Base-by-base conservation (phyloP, 257 asterid genomes). In the Rhazya stricta region DNA sequence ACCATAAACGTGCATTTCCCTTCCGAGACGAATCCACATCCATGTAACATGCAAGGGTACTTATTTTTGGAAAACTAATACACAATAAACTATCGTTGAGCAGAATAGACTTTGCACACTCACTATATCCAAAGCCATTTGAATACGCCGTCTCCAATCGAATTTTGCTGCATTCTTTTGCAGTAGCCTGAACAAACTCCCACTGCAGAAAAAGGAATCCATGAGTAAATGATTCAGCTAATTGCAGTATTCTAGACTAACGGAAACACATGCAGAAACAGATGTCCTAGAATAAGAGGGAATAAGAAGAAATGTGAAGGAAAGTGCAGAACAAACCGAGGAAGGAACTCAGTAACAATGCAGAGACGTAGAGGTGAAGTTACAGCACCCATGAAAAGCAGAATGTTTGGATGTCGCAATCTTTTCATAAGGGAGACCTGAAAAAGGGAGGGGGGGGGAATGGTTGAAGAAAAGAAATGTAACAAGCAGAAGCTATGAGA, bases 271-370 rank as follows among this genome's bases (percentile, higher is more conserved):
- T 56, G 56, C 19, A 6, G 46, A 32, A 73, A 18, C n/a, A n/a
- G 30, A 23, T 15, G 21, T 16, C 9, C 8, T 51, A 75, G 48
- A 71, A 19, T n/a, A 13, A 34, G 51, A 30, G 69, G 46, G 27
- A 43, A 39, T 0, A 39, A 48, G 41, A 69, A 67, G 50, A 25
- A 42, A 42, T 53, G 66, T 13, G 23, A 56, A 65, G n/a, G 75
- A 66, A 78, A 72, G 74, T 11, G 72, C 77, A 85, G 62, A 67
- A 54, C 77, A 41, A 80, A 90, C 99, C 99, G 97, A 63, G 99
- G 97, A 83, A 94, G 97, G 86, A 92, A 94, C 91, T 94, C 99
- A 23, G 97, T 94, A 32, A 94, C 97, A 84, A 94, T 94, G 81
- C 99, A 86, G 79, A 94, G 96, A 67, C 88, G 96, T 70, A 90